Evolutionary conservation across 2,329 filamentous ascomycete genomes (phyloP), one percentile per base, ranked within the genome.

Genomic region (Lecanicillium sp.): DNA sequence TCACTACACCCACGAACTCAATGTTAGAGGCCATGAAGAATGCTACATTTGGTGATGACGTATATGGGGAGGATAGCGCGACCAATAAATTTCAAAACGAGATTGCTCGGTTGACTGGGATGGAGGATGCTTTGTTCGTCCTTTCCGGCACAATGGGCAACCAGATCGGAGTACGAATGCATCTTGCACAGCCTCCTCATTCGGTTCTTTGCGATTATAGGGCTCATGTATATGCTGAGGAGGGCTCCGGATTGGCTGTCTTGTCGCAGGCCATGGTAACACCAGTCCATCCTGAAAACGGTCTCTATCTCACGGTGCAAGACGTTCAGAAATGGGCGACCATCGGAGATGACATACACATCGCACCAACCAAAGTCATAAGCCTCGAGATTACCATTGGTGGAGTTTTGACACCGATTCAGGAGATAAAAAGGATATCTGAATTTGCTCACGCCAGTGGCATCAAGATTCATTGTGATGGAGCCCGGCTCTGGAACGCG

Each of bases 71-170:
- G 19, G 43, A 45, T 19, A 8, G 20, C 9, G 35, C 37, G 1
- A 45, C 43, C 13, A 14, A 29, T 25, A 68, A 72, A 17, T 73
- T 94, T 29, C 81, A 92, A 58, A 58, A 68, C 29, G 77, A 80
- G 55, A 69, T 89, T 38, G 83, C 84, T 14, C 54, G 70, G 18
- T 70, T 89, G 3, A 77, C 83, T 2, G 74, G 74, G 45, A 84
- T 89, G 49, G 78, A 85, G 51, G 75, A 75, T 22, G 80, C 73
- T 0, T 65, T 92, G 4, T 75, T 92, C 39, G 83, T 92, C 40
- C 69, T 88, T 45, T 87, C 83, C 0, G 86, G 86, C 9, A 92
- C 85, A 4, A 90, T 92, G 85, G 85, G 84, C 29, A 94, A 94
- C 61, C 85, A 92, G 57, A 68, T 94, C 28, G 79, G 80, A 1